phyloP scores from a whole-genome alignment of 345 rosid genomes.

The Linum trigynum region DNA sequence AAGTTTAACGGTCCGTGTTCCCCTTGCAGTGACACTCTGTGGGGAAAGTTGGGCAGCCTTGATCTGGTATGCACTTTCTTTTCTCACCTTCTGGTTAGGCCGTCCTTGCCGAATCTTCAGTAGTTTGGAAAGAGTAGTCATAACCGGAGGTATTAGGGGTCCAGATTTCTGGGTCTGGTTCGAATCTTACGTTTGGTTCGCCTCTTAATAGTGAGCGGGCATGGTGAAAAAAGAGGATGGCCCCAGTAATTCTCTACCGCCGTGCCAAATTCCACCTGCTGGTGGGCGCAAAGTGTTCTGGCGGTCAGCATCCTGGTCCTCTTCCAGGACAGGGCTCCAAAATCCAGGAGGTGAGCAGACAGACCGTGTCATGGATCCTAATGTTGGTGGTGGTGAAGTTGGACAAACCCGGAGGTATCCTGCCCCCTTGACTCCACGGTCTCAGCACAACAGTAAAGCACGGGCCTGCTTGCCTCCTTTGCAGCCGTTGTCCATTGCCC shows the following conservation, averaged over 20 bases:
- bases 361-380: slow-evolving; percentile 34
- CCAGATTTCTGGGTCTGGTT: slow-evolving; percentile 19
- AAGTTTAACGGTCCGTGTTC: slow-evolving; percentile 18
- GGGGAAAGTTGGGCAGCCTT: slow-evolving; percentile 8
- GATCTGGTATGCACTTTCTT: slow-evolving; percentile 31
- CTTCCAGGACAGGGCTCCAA: slow-evolving; percentile 69
- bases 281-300: slow-evolving; percentile 65
- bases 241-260: slow-evolving; percentile 38
- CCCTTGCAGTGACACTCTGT: slow-evolving; percentile 23
- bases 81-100: slow-evolving; percentile 17
- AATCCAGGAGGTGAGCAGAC: slow-evolving; percentile 41
- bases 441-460: slow-evolving; percentile 78
- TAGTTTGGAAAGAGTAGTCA: slow-evolving; percentile 12
- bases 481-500: slow-evolving; percentile 84
- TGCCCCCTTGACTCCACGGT: slow-evolving; percentile 74
- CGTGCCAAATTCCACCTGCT: slow-evolving; percentile 35
- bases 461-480: slow-evolving; percentile 89
- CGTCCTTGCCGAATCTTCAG: slow-evolving; percentile 1
- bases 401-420: slow-evolving; percentile 54
- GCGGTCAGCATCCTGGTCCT: slow-evolving; percentile 97
- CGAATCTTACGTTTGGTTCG: not conserved
- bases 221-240: slow-evolving; percentile 94
- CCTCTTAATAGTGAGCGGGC: slow-evolving; percentile 23
- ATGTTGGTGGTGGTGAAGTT: slow-evolving; percentile 17
- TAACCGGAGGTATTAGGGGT: slow-evolving; percentile 8